Evolutionary conservation across 805 yeast genomes (phyloP).

Genomic region (Yamadazyma nakazawae): DNA sequence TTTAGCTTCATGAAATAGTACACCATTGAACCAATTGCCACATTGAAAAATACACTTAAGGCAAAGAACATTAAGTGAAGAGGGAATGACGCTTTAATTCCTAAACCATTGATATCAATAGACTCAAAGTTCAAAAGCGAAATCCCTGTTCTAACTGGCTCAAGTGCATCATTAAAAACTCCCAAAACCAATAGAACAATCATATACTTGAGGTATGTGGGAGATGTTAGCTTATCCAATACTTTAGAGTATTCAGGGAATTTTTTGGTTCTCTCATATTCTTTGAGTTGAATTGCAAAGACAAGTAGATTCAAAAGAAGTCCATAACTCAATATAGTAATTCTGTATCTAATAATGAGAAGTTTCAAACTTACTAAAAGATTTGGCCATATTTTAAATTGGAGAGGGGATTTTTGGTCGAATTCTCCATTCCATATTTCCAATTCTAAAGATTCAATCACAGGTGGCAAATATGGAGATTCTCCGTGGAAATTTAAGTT

Average conservation of each 20-base stretch:
- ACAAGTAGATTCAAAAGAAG: conserved; percentile 53
- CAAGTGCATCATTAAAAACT: background rate
- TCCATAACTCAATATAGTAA: conserved; percentile 70
- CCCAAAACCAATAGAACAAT: conserved; percentile 6
- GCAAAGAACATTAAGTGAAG: conserved; percentile 4
- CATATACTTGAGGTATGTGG: conserved; percentile 8
- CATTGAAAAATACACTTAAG: conserved; percentile 2
- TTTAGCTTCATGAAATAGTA: background rate
- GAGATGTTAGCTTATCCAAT: conserved; percentile 23
- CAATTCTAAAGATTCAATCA: conserved; percentile 26
- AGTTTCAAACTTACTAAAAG: conserved; percentile 59
- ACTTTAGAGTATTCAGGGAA: conserved; percentile 36
- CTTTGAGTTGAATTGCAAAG: conserved; percentile 51
- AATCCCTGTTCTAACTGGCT: background rate
- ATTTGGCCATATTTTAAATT: conserved; percentile 42
- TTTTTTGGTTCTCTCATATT: conserved; percentile 31
- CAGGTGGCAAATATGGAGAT: conserved; percentile 63
- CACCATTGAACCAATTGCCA: background rate
- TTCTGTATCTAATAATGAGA: conserved; percentile 71
- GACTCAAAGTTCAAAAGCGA: conserved; percentile 2
- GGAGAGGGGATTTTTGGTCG: background rate
- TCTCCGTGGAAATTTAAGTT: conserved; percentile 59
- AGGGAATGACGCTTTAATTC: conserved; percentile 1
- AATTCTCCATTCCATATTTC: conserved; percentile 48
- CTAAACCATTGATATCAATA: background rate